Evolutionary conservation across 202 grass and related monocot genomes (phyloP), one percentile per base, ranked within the genome.

Genomic region (Hordeum pubiflorum): DNA sequence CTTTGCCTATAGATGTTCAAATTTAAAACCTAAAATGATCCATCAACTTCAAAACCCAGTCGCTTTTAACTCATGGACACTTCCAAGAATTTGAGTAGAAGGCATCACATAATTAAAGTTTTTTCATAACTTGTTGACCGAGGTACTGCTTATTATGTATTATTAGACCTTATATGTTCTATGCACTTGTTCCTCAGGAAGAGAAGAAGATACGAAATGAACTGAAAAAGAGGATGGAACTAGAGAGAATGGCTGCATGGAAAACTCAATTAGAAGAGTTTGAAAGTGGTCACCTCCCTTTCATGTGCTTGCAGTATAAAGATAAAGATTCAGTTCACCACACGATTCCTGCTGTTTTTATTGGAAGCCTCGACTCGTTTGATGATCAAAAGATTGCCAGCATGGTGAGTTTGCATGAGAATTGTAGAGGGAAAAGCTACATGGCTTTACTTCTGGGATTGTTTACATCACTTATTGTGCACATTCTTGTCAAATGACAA

Each of bases 301-400:
- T 98, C 80, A 89, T 98, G 63, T 98, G 95, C 84, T 84, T 98
- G 86, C 91, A 93, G 63, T 94, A 98, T 72, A 94, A 91, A 86
- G 95, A 94, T 81, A 98, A 93, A 82, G 95, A 98, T 92, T 91
- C 88, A 82, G 78, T 94, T 89, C 92, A 94, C 55, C 90, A 98
- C 57, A 87, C 84, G 14, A 79, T 94, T 55, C 95, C 92, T 84
- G 92, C 88, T 82, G 95, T 98, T 59, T 93, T 93, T 84, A 82
- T 98, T 71, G 92, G 92, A 89, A 89, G 90, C 36, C 82, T 94
- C 52, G 67, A 70, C 58, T 94, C 79, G 14, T 88, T 93, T 58
- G 77, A 85, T 81, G 85, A 89, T 87, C 82, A 82, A 80, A 93
- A 86, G 69, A 89, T 94, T 39, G 46, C 74, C 58, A 86, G 81